Base-by-base conservation (phyloP, 2,329 filamentous ascomycete genomes). In the Pestalotiopsis sp. region DNA sequence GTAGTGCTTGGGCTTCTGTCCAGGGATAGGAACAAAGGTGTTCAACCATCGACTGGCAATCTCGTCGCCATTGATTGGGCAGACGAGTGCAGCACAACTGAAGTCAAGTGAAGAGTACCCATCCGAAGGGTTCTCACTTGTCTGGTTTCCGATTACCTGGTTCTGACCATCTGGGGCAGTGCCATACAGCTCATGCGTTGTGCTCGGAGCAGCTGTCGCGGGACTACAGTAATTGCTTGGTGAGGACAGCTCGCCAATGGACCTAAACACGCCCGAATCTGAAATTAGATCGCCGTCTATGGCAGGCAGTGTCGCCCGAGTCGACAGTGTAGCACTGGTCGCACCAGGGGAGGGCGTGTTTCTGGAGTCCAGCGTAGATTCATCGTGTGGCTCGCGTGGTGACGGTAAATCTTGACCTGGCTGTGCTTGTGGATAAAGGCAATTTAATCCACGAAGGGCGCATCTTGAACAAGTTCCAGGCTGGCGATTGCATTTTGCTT, bases 41-140 rank as follows among this genome's bases (percentile, higher is more conserved):
- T 84, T 81, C 31, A 87, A 74, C 85, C 84, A 87, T 12, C 84
- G 83, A 56, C 83, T 85, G 13, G 78, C 80, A 63, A 86, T 85
- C 17, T 81, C 80, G 27, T 84, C 81, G 0, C 79, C 80, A 61
- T 85, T 80, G 70, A 86, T 84, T 2, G 83, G 81, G 68, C 83
- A 85, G 0, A 80, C 68, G 6, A 87, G 78, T 13, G 81, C 77
- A 2, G 80, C 67, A 13, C 67, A 49, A 4, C 76, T 73, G 65
- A 84, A 84, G 61, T 81, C 73, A 27, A 80, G 73, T n/a, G 65
- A 13, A 3, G 20, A 11, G 14, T 31, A 36, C 2, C 20, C 20
- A 7, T 23, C 6, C 7, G 64, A 57, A n/a, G 7, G 13, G 2
- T 45, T 23, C 2, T 12, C 14, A 23, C 17, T n/a, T 9, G 38